Conservation (phyloP, 305 asterid genomes). For the Solanum chacoense region DNA sequence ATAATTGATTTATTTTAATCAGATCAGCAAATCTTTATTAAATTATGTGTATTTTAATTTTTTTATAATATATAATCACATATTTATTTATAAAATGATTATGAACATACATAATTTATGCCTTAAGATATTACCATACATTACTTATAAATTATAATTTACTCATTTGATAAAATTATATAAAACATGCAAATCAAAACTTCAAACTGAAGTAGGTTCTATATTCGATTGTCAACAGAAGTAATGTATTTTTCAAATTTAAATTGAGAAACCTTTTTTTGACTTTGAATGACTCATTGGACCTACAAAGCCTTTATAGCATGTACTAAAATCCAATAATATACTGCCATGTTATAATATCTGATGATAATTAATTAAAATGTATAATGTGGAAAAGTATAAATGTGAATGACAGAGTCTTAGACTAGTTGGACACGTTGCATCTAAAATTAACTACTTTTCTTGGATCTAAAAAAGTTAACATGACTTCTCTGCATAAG, state of each 20-base stretch:
- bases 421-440: not conserved
- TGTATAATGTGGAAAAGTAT: not conserved
- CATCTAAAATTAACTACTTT: not conserved
- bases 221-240: not conserved
- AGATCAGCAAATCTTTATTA: not conserved
- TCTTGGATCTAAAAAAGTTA: not conserved
- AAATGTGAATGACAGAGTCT: not conserved
- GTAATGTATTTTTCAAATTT: not conserved
- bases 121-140: not conserved
- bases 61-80: not conserved
- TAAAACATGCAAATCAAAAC: not conserved
- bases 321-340: not conserved
- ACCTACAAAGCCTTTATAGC: not conserved
- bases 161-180: not conserved
- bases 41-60: not conserved
- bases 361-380: not conserved
- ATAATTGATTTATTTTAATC: not conserved
- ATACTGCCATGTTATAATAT: not conserved
- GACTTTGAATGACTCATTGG: not conserved
- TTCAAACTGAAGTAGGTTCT: not conserved
- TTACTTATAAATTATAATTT: not conserved
- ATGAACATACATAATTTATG: not conserved
- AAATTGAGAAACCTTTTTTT: not conserved
- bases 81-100: not conserved
- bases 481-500: not conserved